Base-by-base conservation (phyloP, 768 basidiomycete genomes). In the Panellus pusillus region DNA sequence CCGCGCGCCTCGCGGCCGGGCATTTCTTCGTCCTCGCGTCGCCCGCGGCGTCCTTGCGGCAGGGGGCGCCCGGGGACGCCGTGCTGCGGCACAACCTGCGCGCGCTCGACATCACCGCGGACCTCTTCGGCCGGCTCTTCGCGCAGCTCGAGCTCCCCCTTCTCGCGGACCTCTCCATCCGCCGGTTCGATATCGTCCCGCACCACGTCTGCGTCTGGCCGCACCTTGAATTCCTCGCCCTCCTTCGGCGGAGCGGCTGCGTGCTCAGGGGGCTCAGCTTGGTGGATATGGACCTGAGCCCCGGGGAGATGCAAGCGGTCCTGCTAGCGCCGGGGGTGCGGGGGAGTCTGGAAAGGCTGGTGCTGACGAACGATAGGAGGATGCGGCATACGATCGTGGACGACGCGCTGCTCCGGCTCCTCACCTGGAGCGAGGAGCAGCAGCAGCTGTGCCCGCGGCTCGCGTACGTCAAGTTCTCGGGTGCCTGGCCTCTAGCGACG, bases 171-270 rank as follows among this genome's bases (percentile, higher is more conserved):
- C 29, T 70, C 12, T 60, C 60, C 13, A 47, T 68, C 9, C 17
- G 41, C 11, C 51, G 59, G 18, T 61, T 57, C 48, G 57, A 58
- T 53, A 61, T 36, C 43, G 52, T 52, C 29, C 54, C 58, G 31
- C 54, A 58, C 50, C 47, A 52, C 46, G 19, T 52, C 27, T 29
- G 58, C 18, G 55, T 60, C 15, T 72, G 69, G 68, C 66, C 63
- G 39, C 62, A 65, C 24, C 13, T 44, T 28, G 53, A 61, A 9
- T 67, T 64, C 55, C 63, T 63, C 58, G 54, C 50, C 15, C 61
- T 67, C 20, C 43, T 68, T 9, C 28, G 24, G 43, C 54, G 69
- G 12, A 68, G 67, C 13, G 52, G 54, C 36, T 70, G 65, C 58
- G 29, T 43, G 4, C 14, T 66, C 18, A 47, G 59, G 46, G 12